phyloP scores from a whole-genome alignment of 805 yeast species.

The Yarrowia sp. region DNA sequence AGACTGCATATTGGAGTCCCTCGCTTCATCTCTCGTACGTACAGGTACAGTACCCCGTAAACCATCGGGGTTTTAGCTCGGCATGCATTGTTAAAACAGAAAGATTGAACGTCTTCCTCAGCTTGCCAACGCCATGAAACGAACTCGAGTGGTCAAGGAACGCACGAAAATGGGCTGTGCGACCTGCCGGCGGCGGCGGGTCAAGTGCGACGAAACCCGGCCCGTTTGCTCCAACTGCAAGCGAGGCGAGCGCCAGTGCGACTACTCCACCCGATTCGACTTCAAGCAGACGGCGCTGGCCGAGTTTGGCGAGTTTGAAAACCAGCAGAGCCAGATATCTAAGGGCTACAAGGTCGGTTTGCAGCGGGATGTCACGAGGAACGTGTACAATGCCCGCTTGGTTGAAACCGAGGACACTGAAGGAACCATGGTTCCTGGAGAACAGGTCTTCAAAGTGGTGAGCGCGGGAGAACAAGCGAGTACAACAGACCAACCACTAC shows the following conservation, averaged over 20 bases:
- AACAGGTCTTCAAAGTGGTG: slow-evolving; percentile 25
- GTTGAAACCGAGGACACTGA: slow-evolving; percentile 22
- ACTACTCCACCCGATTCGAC: slow-evolving; percentile 39
- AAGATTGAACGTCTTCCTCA: slow-evolving; percentile 22
- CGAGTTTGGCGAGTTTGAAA: slow-evolving; percentile 38
- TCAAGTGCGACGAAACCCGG: slow-evolving; percentile 87
- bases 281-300: slow-evolving; percentile 37
- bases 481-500: not conserved
- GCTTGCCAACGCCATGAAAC: slow-evolving; percentile 23
- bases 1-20: too few species aligned
- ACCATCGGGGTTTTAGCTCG: slow-evolving; percentile 33
- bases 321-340: slow-evolving; percentile 34
- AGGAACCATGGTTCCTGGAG: slow-evolving; percentile 28
- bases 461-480: slow-evolving; percentile 3
- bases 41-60: slow-evolving; percentile 18
- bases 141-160: slow-evolving; percentile 39
- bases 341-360: slow-evolving; percentile 37
- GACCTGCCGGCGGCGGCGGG: slow-evolving; percentile 87
- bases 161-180: slow-evolving; percentile 67
- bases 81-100: slow-evolving; percentile 32
- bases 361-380: slow-evolving; percentile 26
- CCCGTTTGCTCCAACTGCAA: slow-evolving; percentile 82
- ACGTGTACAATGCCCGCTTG: slow-evolving; percentile 26
- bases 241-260: slow-evolving; percentile 39
- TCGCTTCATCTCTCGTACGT: not conserved